Evolutionary conservation across 1,284 basidiomycete genomes (phyloP).

Genomic region (Cryptococcus floricola): DNA sequence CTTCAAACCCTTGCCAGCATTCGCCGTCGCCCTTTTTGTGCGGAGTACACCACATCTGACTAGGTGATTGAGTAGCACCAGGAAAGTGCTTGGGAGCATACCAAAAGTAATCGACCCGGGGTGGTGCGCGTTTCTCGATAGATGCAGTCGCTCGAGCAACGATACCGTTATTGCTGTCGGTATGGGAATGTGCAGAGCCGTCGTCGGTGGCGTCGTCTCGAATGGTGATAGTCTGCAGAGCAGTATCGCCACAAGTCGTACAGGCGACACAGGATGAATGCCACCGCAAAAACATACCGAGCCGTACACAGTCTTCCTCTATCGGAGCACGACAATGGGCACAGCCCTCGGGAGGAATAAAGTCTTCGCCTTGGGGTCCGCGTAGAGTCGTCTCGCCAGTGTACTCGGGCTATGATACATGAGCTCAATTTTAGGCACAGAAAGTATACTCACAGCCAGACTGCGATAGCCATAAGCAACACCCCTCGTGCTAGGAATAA

Average conservation of each 20-base stretch:
- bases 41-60: constrained; percentile 66
- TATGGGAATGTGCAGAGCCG: constrained; percentile 21
- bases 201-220: constrained; percentile 23
- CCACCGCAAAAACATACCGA: constrained; percentile 94
- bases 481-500: constrained; percentile 68
- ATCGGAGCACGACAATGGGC: constrained; percentile 83
- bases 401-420: constrained; percentile 58
- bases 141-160: not conserved
- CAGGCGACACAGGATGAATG: constrained; percentile 90
- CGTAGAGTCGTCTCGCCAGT: constrained; percentile 79
- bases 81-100: constrained; percentile 61
- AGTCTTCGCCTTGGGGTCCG: constrained; percentile 40
- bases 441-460: constrained; percentile 55
- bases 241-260: constrained; percentile 68
- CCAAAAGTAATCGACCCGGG: constrained; percentile 70
- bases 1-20: constrained; percentile 74
- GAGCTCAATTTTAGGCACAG: not conserved
- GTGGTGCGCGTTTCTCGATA: constrained; percentile 61
- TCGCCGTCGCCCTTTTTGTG: constrained; percentile 58
- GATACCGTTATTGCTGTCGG: constrained; percentile 3
- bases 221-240: constrained; percentile 55
- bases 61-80: constrained; percentile 50
- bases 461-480: constrained; percentile 76
- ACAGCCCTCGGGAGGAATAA: constrained; percentile 70
- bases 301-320: constrained; percentile 92